Base-by-base conservation (phyloP, 2,329 filamentous ascomycete species). In the Trichoderma breve region DNA sequence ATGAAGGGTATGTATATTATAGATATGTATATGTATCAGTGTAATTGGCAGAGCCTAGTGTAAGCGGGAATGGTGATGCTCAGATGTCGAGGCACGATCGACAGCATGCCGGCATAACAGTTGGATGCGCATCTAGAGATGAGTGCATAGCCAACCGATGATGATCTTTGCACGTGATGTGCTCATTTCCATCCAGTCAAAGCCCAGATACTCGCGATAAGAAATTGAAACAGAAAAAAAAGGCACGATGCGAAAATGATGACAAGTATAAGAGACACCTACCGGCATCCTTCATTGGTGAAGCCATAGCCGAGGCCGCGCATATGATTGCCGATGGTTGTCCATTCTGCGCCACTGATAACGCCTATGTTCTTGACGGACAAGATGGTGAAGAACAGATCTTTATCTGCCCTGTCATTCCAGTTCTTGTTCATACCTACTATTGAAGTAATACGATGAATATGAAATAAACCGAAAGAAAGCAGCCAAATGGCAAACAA, bases 271-370 rank as follows among this genome's bases (percentile, higher is more conserved):
- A 70, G 30, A 53, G 28, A 21, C 51, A 86, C 87, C 82, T 82
- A 90, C 88, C 88, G 87, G 75, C 88, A 90, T 75, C 88, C 88
- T 78, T 90, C 88, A 82, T 90, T 90, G 21, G 88, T 90, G 79
- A 90, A 90, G 79, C 87, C 87, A 76, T 90, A 90, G 70, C 88
- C 88, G 71, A 89, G 76, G 43, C 81, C 80, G 73, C 88, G 84
- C 88, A 90, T 90, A 73, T 88, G 84, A 78, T 87, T 88, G 74
- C 88, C 88, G 76, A 90, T 90, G 51, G 84, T 88, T 32, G 84
- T 86, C 88, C 88, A 90, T 87, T 90, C 88, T 18, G 83, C 81
- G 72, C 87, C 88, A 79, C 87, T 90, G 79, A 90, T 89, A 77
- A 89, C 84, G 74, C 88, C 88, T 76, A 90, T 89, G 78, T 89